Percentiles rank a stretch among this genome's conserved stretches.
phyloP scores from a whole-genome alignment of 257 asterid genomes.

The Solanum etuberosum region DNA sequence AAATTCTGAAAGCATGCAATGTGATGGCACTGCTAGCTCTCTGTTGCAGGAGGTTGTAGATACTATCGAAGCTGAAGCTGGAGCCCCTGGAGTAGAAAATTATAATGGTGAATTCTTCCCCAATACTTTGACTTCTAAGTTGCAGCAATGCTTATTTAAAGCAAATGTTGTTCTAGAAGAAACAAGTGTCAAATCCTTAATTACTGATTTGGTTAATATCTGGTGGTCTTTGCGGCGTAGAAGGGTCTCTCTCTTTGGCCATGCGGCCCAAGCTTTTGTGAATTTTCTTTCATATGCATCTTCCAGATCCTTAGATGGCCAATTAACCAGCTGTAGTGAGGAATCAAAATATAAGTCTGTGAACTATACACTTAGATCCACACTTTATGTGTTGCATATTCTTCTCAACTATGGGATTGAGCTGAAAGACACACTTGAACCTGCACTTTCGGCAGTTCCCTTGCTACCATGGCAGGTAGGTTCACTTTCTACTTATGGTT shows the following conservation, averaged over 20 bases:
- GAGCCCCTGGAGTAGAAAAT: conserved; percentile 68
- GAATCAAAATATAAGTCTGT: conserved; percentile 44
- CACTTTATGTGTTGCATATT: conserved; percentile 66
- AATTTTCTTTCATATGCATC: conserved; percentile 79
- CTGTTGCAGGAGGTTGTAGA: conserved; percentile 46
- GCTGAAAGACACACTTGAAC: conserved; percentile 69
- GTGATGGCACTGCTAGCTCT: conserved; percentile 26
- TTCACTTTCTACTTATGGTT: not conserved
- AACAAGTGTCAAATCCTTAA: conserved; percentile 29
- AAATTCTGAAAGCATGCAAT: conserved; percentile 14
- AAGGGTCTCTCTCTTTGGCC: conserved; percentile 83
- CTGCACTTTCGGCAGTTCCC: conserved; percentile 79
- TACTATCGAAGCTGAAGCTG: conserved; percentile 66
- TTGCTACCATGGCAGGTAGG: conserved; percentile 96
- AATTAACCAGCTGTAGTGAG: conserved; percentile 38
- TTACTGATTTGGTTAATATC: conserved; percentile 53
- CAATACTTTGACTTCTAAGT: conserved; percentile 50
- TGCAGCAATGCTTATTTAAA: conserved; percentile 45
- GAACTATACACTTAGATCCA: conserved; percentile 77
- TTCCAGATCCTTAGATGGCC: conserved; percentile 46
- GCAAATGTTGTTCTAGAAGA: conserved; percentile 31
- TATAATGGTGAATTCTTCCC: conserved; percentile 39
- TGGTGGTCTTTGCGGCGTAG: conserved; percentile 88
- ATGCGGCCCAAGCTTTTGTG: conserved; percentile 83
- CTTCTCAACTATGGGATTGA: conserved; percentile 88